phyloP scores from a whole-genome alignment of 129 eudicot genomes.

The Flaveria sonorensis region DNA sequence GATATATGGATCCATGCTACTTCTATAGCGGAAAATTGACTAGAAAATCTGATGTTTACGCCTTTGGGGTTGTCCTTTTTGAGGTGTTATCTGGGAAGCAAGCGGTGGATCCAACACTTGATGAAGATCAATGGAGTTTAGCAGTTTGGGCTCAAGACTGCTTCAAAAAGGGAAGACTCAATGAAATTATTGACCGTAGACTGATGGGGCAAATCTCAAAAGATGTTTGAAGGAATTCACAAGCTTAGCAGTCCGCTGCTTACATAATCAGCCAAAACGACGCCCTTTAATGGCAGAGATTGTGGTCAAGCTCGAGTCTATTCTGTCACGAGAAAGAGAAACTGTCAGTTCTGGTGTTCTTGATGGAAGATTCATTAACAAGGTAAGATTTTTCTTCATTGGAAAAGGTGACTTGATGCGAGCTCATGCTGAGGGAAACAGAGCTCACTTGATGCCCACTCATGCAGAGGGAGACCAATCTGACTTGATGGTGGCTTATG shows the following conservation, averaged over 20 bases:
- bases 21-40: constrained; percentile 24
- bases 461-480: neutral
- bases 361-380: constrained; percentile 24
- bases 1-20: constrained; percentile 50
- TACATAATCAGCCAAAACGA: constrained; percentile 30
- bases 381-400: constrained; percentile 7
- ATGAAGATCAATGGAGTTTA: constrained; percentile 37
- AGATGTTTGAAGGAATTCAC: constrained; percentile 31
- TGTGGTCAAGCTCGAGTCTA: constrained; percentile 36
- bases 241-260: constrained; percentile 26
- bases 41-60: constrained; percentile 37
- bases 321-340: constrained; percentile 25
- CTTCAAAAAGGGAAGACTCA: constrained; percentile 24
- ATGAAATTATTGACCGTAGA: constrained; percentile 23
- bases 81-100: constrained; percentile 32
- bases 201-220: constrained; percentile 23
- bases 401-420: neutral
- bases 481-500: neutral
- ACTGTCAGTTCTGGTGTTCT: neutral
- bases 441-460: neutral
- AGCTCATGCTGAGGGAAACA: neutral
- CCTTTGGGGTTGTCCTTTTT: constrained; percentile 37
- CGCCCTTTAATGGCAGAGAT: constrained; percentile 44
- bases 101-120: constrained; percentile 40
- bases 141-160: constrained; percentile 38